Conservation (phyloP, 176 grass and related monocot genomes). For the Oryza australiensis region DNA sequence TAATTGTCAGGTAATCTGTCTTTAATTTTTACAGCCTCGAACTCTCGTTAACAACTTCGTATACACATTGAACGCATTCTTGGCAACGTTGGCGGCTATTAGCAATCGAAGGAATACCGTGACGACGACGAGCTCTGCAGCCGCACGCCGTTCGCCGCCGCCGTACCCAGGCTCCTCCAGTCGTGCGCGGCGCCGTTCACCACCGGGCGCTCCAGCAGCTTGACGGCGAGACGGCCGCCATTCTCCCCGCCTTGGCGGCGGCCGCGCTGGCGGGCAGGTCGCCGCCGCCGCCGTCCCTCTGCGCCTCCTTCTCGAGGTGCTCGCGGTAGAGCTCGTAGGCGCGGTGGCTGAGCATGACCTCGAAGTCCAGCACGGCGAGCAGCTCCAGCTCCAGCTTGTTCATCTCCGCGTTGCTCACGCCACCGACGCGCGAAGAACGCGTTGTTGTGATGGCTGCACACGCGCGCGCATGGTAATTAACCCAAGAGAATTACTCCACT, state of each 20-base stretch:
- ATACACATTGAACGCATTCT: background rate
- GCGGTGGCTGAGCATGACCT: constrained; percentile 49
- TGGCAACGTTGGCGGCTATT: background rate
- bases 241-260: background rate
- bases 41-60: background rate
- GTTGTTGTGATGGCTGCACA: constrained; percentile 82
- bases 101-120: constrained; percentile 25
- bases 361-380: constrained; percentile 70
- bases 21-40: background rate
- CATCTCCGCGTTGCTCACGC: constrained; percentile 86
- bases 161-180: background rate
- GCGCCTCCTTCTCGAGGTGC: constrained; percentile 62
- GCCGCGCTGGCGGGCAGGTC: background rate
- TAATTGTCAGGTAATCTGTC: background rate
- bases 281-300: background rate
- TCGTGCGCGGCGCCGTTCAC: background rate
- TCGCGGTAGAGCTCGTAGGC: constrained; percentile 57
- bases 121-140: constrained; percentile 35
- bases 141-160: constrained; percentile 12
- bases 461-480: background rate
- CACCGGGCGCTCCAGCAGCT: background rate
- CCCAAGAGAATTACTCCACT: background rate
- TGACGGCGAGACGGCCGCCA: background rate
- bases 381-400: constrained; percentile 90
- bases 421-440: constrained; percentile 96